phyloP scores from a whole-genome alignment of 805 yeast genomes.

The Candida alai region DNA sequence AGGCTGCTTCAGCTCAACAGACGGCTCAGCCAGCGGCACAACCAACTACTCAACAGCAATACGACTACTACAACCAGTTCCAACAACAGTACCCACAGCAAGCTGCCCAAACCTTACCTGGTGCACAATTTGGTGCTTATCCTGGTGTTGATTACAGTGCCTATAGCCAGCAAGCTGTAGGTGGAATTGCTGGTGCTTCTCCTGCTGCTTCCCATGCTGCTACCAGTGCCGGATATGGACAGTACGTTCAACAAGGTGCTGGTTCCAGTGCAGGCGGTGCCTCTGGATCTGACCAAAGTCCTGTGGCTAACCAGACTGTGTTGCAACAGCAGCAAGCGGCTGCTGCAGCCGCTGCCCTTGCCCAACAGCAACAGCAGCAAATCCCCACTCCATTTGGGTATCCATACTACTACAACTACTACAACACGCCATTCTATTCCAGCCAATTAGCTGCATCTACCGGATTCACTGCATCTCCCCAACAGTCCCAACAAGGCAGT shows the following conservation, averaged over 20 bases:
- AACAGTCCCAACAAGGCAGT: slow-evolving; percentile 12
- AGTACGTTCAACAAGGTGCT: slow-evolving; percentile 13
- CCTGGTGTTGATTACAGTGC: slow-evolving; percentile 43
- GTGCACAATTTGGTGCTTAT: slow-evolving; percentile 38
- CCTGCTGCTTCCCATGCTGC: slow-evolving; percentile 25
- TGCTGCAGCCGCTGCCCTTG: slow-evolving; percentile 5
- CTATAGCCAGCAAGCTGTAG: slow-evolving; percentile 32
- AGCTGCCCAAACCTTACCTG: slow-evolving; percentile 34
- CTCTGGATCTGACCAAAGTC: slow-evolving; percentile 30
- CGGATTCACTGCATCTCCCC: slow-evolving; percentile 15
- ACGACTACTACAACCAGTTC: slow-evolving; percentile 32
- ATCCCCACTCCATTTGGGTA: slow-evolving; percentile 40
- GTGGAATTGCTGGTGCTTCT: slow-evolving; percentile 25
- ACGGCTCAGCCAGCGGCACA: slow-evolving; percentile 17
- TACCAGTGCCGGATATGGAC: slow-evolving; percentile 13
- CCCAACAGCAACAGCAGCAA: slow-evolving; percentile 19
- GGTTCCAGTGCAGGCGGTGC: slow-evolving; percentile 9
- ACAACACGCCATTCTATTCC: slow-evolving; percentile 38
- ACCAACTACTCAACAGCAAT: slow-evolving; percentile 21
- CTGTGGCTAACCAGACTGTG: slow-evolving; percentile 22
- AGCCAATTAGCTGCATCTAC: slow-evolving; percentile 22
- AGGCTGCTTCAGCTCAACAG: slow-evolving; percentile 20
- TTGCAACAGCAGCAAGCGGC: slow-evolving; percentile 17
- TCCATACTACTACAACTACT: slow-evolving; percentile 39
- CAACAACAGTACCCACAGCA: slow-evolving; percentile 41